Percentiles rank a stretch among this genome's conserved stretches.
Conservation (phyloP, 495 filamentous ascomycete genomes). For the Trichoderma reesei region DNA sequence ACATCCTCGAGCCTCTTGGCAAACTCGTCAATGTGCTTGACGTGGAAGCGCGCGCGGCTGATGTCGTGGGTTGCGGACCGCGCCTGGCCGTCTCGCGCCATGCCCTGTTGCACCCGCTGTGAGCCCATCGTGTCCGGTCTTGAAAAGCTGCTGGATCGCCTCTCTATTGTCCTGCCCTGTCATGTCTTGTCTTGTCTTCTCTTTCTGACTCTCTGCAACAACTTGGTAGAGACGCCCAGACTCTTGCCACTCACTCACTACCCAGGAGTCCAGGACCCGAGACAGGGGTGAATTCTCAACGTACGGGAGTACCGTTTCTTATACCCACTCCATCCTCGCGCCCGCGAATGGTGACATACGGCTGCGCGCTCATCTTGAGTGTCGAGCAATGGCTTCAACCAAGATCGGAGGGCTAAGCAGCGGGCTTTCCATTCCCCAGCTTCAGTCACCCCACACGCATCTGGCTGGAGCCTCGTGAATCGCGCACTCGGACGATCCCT, state of each 20-base stretch:
- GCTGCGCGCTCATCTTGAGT: constrained; percentile 21
- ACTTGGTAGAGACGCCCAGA: too few species aligned
- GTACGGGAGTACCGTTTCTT: constrained; percentile 38
- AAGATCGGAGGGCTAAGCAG: neutral
- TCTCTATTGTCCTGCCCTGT: too few species aligned
- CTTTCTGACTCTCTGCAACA: neutral
- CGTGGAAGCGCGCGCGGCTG: constrained; percentile 42
- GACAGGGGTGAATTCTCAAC: constrained; percentile 12
- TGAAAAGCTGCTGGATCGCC: too few species aligned
- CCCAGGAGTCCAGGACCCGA: neutral
- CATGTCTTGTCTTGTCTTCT: neutral
- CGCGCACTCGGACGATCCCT: neutral
- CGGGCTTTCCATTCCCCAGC: neutral
- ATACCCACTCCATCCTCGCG: constrained; percentile 32
- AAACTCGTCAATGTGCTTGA: constrained; percentile 39
- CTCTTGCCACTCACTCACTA: neutral
- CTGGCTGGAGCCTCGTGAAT: neutral
- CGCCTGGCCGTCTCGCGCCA: constrained; percentile 17
- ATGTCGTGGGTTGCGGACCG: constrained; percentile 40
- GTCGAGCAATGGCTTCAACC: neutral
- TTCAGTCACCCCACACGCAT: neutral
- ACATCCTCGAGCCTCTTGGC: constrained; percentile 39
- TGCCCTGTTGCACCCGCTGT: neutral
- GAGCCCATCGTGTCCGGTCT: neutral
- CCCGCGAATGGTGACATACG: constrained; percentile 36